These are phyloP conservation scores for Artemisia argyi DNA, from an alignment of 129 eudicot species.

Conservation along the genomic window DNA sequence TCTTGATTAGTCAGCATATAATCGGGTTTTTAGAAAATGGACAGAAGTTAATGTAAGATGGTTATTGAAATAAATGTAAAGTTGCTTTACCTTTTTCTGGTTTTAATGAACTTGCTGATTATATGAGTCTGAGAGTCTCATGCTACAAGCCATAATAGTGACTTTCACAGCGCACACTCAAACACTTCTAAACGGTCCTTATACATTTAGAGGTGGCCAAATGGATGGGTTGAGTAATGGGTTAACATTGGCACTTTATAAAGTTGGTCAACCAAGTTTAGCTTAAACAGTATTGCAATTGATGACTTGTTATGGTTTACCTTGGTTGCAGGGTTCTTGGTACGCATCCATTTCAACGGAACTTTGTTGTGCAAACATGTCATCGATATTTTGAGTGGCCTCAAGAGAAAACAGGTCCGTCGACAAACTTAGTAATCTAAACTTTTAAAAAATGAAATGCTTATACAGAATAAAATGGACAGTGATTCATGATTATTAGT, in stretches of 20 bases:
- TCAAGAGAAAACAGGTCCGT: conserved; percentile 97
- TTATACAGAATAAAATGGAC: too few relatives aligned
- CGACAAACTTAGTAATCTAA: not conserved
- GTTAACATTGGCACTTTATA: too few relatives aligned
- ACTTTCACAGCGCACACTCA: not conserved
- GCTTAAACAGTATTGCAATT: not conserved
- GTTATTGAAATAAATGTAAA: not conserved
- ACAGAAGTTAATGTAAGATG: not conserved
- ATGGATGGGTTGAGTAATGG: too few relatives aligned
- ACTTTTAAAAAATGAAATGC: too few relatives aligned
- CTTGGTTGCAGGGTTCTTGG: conserved; percentile 69
- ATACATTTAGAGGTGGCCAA: too few relatives aligned
- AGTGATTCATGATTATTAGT: not conserved
- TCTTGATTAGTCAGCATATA: not conserved
- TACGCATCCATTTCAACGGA: conserved; percentile 45
- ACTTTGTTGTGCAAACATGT: conserved; percentile 67
- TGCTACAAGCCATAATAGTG: not conserved
- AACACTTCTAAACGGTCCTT: not conserved
- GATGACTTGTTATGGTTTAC: not conserved
- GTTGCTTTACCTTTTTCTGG: not conserved
- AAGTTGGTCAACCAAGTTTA: too few relatives aligned
- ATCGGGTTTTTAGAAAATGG: not conserved
- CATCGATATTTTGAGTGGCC: conserved; percentile 75
- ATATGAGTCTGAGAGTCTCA: not conserved
- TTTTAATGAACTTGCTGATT: not conserved